Percentiles rank a stretch among this genome's conserved stretches.
These are phyloP conservation scores for Ogataea paradorogensis DNA, from an alignment of 805 yeast species.

Conservation along the genomic window DNA sequence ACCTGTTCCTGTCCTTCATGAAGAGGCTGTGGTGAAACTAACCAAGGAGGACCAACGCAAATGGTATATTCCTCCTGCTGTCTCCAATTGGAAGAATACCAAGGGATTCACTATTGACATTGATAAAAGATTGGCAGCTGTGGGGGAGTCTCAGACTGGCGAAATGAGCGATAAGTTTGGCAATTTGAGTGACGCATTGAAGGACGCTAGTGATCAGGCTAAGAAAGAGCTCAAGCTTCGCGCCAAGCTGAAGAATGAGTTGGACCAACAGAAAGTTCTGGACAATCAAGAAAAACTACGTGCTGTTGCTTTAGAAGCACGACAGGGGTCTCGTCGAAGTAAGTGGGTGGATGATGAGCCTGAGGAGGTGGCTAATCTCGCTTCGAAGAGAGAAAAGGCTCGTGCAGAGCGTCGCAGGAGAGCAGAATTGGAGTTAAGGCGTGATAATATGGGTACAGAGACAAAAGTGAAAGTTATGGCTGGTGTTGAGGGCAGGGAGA, in stretches of 20 bases:
- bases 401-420: slow-evolving; percentile 44
- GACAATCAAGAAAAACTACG: slow-evolving; percentile 52
- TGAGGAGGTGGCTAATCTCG: slow-evolving; percentile 19
- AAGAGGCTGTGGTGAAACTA: slow-evolving; percentile 48
- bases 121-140: slow-evolving; percentile 70
- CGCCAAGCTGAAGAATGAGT: slow-evolving; percentile 45
- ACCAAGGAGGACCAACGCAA: slow-evolving; percentile 70
- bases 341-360: slow-evolving; percentile 19
- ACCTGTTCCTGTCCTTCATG: slow-evolving; percentile 63
- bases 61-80: slow-evolving; percentile 89
- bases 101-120: slow-evolving; percentile 82
- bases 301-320: slow-evolving; percentile 47
- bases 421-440: slow-evolving; percentile 45
- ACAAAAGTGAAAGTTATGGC: slow-evolving; percentile 43
- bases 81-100: slow-evolving; percentile 94
- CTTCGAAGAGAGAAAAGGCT: slow-evolving; percentile 36
- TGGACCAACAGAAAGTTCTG: slow-evolving; percentile 47
- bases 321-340: slow-evolving; percentile 26
- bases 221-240: slow-evolving; percentile 53
- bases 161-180: slow-evolving; percentile 57
- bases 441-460: slow-evolving; percentile 44
- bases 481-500: slow-evolving; percentile 45
- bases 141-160: slow-evolving; percentile 36
- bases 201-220: slow-evolving; percentile 60
- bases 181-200: slow-evolving; percentile 67